A percentile compares a stretch with the other conserved stretches of the same genome.
phyloP scores from a whole-genome alignment of 176 grass and related monocot species.

The Avena insularis region DNA sequence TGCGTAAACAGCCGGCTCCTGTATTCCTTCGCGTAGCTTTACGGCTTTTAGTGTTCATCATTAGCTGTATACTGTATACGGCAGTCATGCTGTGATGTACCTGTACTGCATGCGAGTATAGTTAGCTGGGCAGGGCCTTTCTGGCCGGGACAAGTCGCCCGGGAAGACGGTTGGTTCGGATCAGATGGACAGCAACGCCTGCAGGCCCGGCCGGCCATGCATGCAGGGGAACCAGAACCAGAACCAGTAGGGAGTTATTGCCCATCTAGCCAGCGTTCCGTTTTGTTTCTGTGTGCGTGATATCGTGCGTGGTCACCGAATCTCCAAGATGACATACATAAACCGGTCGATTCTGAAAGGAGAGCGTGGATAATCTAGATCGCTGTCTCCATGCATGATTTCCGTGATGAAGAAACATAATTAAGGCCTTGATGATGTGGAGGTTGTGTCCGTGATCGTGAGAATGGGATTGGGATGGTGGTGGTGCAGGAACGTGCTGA shows the following conservation, averaged over 20 bases:
- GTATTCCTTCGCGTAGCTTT: background rate
- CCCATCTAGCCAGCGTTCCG: background rate
- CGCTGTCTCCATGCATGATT: background rate
- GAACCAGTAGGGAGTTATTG: conserved; percentile 9
- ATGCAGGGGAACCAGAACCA: conserved; percentile 22
- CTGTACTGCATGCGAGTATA: background rate
- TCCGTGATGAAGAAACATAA: background rate
- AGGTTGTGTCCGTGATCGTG: too few relatives aligned
- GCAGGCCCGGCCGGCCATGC: background rate
- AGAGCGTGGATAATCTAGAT: background rate
- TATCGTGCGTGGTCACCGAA: background rate
- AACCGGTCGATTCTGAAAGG: background rate
- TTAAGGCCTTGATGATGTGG: too few relatives aligned
- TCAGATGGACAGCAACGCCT: conserved; percentile 31
- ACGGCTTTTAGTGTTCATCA: background rate
- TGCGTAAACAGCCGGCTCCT: background rate
- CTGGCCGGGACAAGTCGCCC: conserved; percentile 29
- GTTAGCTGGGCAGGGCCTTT: conserved; percentile 46
- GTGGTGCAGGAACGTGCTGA: conserved; percentile 80
- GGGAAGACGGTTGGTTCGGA: conserved; percentile 20
- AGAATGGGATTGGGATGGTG: background rate
- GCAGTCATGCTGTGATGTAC: background rate
- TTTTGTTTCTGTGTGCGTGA: background rate
- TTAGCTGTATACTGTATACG: background rate
- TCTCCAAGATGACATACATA: background rate